Conservation (phyloP, 306 rosid species). For the Prunus salicina region DNA sequence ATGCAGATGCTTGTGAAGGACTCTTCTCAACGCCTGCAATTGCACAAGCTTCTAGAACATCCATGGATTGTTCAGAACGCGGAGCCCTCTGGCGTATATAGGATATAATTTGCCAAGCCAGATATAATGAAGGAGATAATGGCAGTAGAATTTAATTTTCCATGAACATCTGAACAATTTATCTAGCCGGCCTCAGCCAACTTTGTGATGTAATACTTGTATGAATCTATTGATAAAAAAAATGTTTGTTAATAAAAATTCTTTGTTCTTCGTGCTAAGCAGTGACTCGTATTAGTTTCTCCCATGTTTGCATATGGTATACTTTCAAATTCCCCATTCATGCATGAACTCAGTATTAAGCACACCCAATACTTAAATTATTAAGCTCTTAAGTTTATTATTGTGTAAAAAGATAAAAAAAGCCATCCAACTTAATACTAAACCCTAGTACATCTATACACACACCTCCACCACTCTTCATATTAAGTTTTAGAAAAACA, state of each 20-base stretch:
- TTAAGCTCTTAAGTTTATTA: too few species aligned
- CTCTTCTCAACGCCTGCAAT: slow-evolving; percentile 71
- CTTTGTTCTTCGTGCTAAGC: not conserved
- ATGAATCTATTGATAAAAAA: not conserved
- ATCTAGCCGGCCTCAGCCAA: not conserved
- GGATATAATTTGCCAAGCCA: slow-evolving; percentile 33
- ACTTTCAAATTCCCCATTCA: too few species aligned
- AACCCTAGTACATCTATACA: too few species aligned
- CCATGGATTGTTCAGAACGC: slow-evolving; percentile 98
- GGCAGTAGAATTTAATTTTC: not conserved
- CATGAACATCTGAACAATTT: not conserved
- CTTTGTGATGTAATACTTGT: slow-evolving; percentile 28
- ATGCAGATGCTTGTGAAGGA: slow-evolving; percentile 92
- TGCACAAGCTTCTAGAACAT: slow-evolving; percentile 93
- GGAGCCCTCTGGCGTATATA: slow-evolving; percentile 85
- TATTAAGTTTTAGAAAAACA: too few species aligned
- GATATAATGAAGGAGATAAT: not conserved
- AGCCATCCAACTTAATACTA: too few species aligned
- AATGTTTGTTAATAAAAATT: not conserved
- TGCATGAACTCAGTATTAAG: too few species aligned
- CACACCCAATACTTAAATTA: too few species aligned
- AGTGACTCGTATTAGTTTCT: not conserved
- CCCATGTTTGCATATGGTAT: not conserved
- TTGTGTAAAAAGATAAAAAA: too few species aligned
- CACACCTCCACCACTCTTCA: too few species aligned